phyloP scores from a whole-genome alignment of 176 grass and related monocot genomes.

The Ampelocalamus luodianensis region DNA sequence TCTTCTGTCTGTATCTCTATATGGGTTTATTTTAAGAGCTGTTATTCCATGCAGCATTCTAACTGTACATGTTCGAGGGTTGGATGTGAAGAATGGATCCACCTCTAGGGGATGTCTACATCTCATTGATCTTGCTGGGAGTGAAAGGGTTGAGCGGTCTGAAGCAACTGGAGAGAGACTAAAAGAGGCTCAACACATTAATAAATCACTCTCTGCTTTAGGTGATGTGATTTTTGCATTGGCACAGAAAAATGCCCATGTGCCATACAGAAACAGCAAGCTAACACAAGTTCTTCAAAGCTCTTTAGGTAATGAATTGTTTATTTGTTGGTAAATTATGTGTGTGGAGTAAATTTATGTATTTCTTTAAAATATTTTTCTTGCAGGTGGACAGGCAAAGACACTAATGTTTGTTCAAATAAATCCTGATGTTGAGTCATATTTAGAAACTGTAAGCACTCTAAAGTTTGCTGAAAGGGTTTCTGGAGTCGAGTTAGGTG shows the following conservation, averaged over 20 bases:
- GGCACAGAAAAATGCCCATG: constrained; percentile 76
- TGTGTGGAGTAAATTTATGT: not conserved
- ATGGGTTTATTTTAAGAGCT: constrained; percentile 16
- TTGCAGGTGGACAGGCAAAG: constrained; percentile 89
- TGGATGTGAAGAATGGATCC: constrained; percentile 85
- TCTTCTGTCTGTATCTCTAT: not conserved
- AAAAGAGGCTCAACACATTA: constrained; percentile 95
- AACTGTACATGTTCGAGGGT: constrained; percentile 87
- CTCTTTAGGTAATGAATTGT: constrained; percentile 70
- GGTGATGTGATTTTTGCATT: constrained; percentile 96
- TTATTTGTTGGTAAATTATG: constrained; percentile 33
- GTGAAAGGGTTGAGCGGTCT: constrained; percentile 86
- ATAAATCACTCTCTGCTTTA: constrained; percentile 91
- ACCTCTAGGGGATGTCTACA: constrained; percentile 88
- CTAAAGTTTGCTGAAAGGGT: constrained; percentile 98
- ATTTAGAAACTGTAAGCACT: constrained; percentile 92
- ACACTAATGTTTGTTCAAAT: constrained; percentile 99
- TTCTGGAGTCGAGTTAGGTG: constrained; percentile 92
- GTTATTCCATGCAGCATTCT: constrained; percentile 67
- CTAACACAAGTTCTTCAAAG: constrained; percentile 98
- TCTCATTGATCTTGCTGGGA: constrained; percentile 94
- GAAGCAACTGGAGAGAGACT: constrained; percentile 93
- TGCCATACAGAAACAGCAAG: constrained; percentile 96
- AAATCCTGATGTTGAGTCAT: constrained; percentile 93
- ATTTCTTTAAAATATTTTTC: constrained; percentile 35